Percentiles rank a stretch among this genome's conserved stretches.
Conservation (phyloP, 805 yeast genomes). For the Sugiyamaella qingdaonensis region DNA sequence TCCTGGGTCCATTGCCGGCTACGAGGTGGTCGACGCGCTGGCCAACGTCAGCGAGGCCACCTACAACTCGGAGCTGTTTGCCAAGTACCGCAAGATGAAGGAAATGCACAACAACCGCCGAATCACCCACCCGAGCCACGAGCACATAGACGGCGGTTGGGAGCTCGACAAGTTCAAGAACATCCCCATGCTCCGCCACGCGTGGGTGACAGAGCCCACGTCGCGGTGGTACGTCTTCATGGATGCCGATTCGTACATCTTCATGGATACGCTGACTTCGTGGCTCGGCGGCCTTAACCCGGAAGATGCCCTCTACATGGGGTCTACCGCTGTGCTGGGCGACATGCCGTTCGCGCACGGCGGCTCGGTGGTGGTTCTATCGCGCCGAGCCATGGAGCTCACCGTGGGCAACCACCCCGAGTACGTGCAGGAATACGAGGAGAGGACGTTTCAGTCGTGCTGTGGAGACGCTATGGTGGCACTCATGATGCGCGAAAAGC, state of each 20-base stretch:
- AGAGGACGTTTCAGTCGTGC: constrained; percentile 24
- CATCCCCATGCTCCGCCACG: constrained; percentile 35
- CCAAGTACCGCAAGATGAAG: constrained; percentile 28
- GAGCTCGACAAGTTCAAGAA: constrained; percentile 35
- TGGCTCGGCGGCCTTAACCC: constrained; percentile 27
- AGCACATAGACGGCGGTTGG: constrained; percentile 29
- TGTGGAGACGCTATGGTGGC: constrained; percentile 36
- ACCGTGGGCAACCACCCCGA: constrained; percentile 26
- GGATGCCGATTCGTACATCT: constrained; percentile 35
- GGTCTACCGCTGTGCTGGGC: constrained; percentile 25
- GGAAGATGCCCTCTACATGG: constrained; percentile 31
- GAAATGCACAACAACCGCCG: constrained; percentile 23
- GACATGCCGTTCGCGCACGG: constrained; percentile 36
- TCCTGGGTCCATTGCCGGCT: constrained; percentile 30
- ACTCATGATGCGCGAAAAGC: constrained; percentile 21
- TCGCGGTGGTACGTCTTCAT: constrained; percentile 36
- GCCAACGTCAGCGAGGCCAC: constrained; percentile 23
- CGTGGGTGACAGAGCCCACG: constrained; percentile 26
- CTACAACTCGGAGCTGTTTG: constrained; percentile 17
- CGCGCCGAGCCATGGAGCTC: constrained; percentile 29
- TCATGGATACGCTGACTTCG: constrained; percentile 28
- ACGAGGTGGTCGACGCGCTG: constrained; percentile 32
- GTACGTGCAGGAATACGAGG: constrained; percentile 22
- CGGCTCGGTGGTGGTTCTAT: constrained; percentile 35
- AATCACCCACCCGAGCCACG: constrained; percentile 14